These are phyloP conservation scores for Capsicum pubescens DNA, from an alignment of 257 asterid genomes.

Conservation along the genomic window DNA sequence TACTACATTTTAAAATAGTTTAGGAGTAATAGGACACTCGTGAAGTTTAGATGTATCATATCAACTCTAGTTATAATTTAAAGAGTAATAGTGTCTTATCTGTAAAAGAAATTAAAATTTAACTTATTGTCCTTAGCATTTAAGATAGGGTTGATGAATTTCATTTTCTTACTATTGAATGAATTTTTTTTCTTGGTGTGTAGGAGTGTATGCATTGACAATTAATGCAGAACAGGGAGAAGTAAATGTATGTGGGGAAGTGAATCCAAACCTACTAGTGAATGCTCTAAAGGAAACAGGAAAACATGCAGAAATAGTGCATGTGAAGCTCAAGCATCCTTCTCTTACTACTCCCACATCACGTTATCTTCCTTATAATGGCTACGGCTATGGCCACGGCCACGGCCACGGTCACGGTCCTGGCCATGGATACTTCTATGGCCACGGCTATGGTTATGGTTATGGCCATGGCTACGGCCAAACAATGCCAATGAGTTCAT, in stretches of 20 bases:
- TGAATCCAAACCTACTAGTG: background rate
- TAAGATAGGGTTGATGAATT: background rate
- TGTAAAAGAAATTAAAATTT: no score
- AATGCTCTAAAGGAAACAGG: constrained; percentile 19
- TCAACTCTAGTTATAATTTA: no score
- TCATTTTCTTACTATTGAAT: background rate
- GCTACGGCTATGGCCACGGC: background rate
- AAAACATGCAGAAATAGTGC: constrained; percentile 14
- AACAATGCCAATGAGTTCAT: constrained; percentile 15
- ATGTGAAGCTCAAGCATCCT: constrained; percentile 6
- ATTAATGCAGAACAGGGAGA: constrained; percentile 22
- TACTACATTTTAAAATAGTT: no score
- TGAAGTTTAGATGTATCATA: no score
- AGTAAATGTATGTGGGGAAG: constrained; percentile 21
- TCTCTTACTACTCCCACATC: background rate
- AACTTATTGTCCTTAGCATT: background rate
- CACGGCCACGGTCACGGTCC: background rate
- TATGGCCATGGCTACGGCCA: background rate
- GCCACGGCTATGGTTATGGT: background rate
- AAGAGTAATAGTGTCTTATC: no score
- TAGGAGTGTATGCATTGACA: constrained; percentile 34
- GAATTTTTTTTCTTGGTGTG: background rate
- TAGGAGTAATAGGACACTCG: no score
- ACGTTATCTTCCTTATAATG: background rate
- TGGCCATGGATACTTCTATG: background rate